Evolutionary conservation across 1,284 basidiomycete genomes (phyloP), one percentile per base, ranked within the genome.

Genomic region (Xerocomus amazonicus): DNA sequence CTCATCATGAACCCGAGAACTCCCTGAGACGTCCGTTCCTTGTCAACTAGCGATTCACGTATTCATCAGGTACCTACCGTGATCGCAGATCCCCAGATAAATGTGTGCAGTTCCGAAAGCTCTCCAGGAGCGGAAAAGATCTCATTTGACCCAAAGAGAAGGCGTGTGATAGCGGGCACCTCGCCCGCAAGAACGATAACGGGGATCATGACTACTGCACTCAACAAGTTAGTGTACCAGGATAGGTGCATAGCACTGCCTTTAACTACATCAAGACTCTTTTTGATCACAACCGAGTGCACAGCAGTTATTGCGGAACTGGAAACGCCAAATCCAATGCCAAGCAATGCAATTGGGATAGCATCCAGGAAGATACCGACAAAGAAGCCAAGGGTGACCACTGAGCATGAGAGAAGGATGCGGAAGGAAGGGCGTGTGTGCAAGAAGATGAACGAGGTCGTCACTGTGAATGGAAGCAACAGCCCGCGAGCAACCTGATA

Each of bases 401-500:
- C 59, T 0, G 72, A 71, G 63, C 90, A 91, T 5, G 89, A 79
- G 48, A 81, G 39, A 41, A 92, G 74, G 56, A 91, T 84, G 39
- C 75, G 77, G 29, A 84, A 63, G 13, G 88, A 87, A 12, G 90
- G 87, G n/a, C 84, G 80, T 6, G 86, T 62, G 54, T 81, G 75
- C 36, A 94, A 80, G 62, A 87, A 72, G 57, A 88, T 43, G 66
- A 78, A 85, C 27, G 92, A 92, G 17, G 88, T 85, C 57, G 74
- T 70, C 58, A 93, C 90, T 14, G 92, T 95, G 74, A 91, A 89
- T 0, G 92, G 91, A 31, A 93, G 79, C 28, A 93, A 79, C 54
- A 93, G 76, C 14, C 90, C 90, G n/a, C 90, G 84, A 2, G 90
- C 90, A 52, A 93, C 84, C 71, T 91, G 90, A 65, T 94, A 94